Percentiles rank a stretch among this genome's conserved stretches.
Evolutionary conservation across 177 flowering plant species (phyloP).

Genomic region (Telopea speciosissima): DNA sequence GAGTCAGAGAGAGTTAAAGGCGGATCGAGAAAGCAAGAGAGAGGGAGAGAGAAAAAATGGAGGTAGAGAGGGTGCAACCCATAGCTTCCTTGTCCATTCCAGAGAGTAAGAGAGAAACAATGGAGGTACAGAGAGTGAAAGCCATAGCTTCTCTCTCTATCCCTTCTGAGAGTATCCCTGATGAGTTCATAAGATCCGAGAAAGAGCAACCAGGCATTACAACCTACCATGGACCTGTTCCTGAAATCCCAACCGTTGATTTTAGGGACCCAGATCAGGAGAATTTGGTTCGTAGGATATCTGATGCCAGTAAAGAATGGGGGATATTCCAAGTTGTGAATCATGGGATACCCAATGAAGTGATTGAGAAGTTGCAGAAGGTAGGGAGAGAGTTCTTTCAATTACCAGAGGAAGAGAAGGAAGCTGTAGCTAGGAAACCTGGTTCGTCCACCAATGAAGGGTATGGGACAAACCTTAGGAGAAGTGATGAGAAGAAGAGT

Average conservation of each 20-base stretch:
- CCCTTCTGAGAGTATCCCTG: slow-evolving; percentile 26
- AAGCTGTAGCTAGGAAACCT: slow-evolving; percentile 24
- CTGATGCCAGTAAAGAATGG: slow-evolving; percentile 29
- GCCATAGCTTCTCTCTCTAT: slow-evolving; percentile 5
- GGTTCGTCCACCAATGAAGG: slow-evolving; percentile 23
- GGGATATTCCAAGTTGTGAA: slow-evolving; percentile 40
- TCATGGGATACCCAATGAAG: slow-evolving; percentile 33
- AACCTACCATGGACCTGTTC: slow-evolving; percentile 36
- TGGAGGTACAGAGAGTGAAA: not conserved
- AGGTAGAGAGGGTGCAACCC: slow-evolving; percentile 27
- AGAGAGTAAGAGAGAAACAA: too few relatives aligned
- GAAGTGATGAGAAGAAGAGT: slow-evolving; percentile 55
- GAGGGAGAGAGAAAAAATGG: slow-evolving; percentile 13
- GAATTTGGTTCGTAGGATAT: slow-evolving; percentile 13
- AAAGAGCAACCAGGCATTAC: slow-evolving; percentile 42
- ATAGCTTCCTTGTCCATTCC: slow-evolving; percentile 10
- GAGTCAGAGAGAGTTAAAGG: not conserved
- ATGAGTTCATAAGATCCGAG: slow-evolving; percentile 40
- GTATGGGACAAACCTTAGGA: slow-evolving; percentile 41
- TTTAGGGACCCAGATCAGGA: slow-evolving; percentile 27
- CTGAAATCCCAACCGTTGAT: slow-evolving; percentile 42
- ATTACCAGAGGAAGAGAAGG: slow-evolving; percentile 35
- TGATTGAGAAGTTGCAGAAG: slow-evolving; percentile 20
- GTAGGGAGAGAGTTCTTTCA: slow-evolving; percentile 40
- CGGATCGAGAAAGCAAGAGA: too few relatives aligned